Conservation (phyloP, 2,329 filamentous ascomycete species). For the Fusarium sp. region DNA sequence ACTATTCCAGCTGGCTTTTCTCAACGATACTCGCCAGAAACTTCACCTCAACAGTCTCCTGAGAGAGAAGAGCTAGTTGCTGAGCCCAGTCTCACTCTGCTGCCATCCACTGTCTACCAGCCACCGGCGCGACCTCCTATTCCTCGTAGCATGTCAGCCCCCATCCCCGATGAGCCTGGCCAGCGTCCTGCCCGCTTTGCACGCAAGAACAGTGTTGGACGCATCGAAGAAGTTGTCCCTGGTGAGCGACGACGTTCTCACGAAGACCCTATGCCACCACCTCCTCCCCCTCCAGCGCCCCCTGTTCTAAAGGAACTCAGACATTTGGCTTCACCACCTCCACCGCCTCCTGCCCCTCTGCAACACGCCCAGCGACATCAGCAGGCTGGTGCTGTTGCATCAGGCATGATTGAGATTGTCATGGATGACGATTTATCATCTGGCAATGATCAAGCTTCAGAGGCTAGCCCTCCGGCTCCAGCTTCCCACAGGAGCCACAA, state of each 20-base stretch:
- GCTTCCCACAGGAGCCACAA: constrained; percentile 61
- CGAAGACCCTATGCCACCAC: constrained; percentile 61
- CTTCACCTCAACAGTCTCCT: constrained; percentile 51
- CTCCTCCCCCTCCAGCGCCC: constrained; percentile 63
- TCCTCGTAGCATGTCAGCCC: constrained; percentile 71
- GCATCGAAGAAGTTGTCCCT: constrained; percentile 60
- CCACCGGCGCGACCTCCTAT: constrained; percentile 62
- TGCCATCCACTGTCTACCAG: constrained; percentile 70
- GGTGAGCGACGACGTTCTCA: constrained; percentile 58
- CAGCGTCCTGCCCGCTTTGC: constrained; percentile 39
- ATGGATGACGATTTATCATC: constrained; percentile 67
- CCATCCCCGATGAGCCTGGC: constrained; percentile 54
- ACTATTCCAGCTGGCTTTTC: constrained; percentile 61
- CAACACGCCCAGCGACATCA: constrained; percentile 55
- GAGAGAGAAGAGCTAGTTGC: constrained; percentile 45
- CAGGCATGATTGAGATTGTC: constrained; percentile 72
- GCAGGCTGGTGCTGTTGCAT: constrained; percentile 58
- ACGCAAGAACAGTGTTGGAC: constrained; percentile 52
- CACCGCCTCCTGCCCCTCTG: constrained; percentile 69
- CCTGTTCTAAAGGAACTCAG: constrained; percentile 71
- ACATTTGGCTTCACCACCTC: constrained; percentile 69
- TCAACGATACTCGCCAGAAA: constrained; percentile 54
- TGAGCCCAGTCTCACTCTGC: constrained; percentile 54
- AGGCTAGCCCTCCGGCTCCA: constrained; percentile 43
- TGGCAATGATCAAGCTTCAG: constrained; percentile 31